Evolutionary conservation across 495 filamentous ascomycete genomes (phyloP).

Genomic region (Daldinia bambusicola): DNA sequence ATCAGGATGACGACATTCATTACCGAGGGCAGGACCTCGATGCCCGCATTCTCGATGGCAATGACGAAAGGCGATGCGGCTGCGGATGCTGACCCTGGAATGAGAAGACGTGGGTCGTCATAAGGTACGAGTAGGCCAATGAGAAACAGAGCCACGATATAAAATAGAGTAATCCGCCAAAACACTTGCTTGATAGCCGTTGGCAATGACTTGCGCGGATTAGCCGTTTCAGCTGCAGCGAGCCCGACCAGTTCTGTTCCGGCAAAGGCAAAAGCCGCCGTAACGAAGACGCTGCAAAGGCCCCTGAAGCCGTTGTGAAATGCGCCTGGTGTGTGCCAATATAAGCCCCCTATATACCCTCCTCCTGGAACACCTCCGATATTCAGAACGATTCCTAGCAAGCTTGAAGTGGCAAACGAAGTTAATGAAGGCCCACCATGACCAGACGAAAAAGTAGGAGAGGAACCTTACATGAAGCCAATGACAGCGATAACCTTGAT

Average conservation of each 20-base stretch:
- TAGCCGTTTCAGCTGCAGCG: constrained; percentile 86
- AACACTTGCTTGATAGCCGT: constrained; percentile 93
- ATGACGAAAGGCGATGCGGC: constrained; percentile 90
- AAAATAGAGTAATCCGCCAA: constrained; percentile 93
- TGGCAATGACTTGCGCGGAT: constrained; percentile 86
- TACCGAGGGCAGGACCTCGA: constrained; percentile 77
- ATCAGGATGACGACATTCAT: constrained; percentile 94
- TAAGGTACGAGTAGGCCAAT: constrained; percentile 82
- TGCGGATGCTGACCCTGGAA: constrained; percentile 64
- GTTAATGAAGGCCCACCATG: constrained; percentile 33
- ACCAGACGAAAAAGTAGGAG: not conserved
- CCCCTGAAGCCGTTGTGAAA: constrained; percentile 96
- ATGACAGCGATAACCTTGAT: constrained; percentile 89
- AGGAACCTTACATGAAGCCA: constrained; percentile 78
- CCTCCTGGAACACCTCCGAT: constrained; percentile 79
- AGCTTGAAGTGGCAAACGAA: constrained; percentile 51
- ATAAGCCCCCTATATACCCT: constrained; percentile 83
- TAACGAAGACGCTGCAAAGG: constrained; percentile 92
- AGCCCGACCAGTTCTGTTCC: constrained; percentile 95
- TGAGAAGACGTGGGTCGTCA: constrained; percentile 67
- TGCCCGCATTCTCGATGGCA: constrained; percentile 82
- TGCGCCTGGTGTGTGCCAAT: constrained; percentile 87
- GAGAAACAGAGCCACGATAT: constrained; percentile 76
- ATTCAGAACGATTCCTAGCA: constrained; percentile 82
- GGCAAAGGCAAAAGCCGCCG: constrained; percentile 89